Base-by-base conservation (phyloP, 176 grass and related monocot genomes). In the Paspalum vaginatum region DNA sequence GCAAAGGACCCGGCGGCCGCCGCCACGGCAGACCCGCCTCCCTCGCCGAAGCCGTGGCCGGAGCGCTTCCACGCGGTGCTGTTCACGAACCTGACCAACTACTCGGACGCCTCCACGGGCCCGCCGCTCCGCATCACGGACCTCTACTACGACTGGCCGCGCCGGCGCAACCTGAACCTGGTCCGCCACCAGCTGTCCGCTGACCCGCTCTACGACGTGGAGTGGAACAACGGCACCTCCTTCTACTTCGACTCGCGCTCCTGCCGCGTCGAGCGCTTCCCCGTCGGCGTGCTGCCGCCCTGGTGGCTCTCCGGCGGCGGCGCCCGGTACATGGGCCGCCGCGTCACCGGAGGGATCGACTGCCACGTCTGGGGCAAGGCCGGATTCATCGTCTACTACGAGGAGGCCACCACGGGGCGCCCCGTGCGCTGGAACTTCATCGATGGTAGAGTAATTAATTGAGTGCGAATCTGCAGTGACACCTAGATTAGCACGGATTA, bases 111-210 rank as follows among this genome's bases (percentile, higher is more conserved):
- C 7, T 63, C 42, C 4, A 79, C 39, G 70, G 69, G 81, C 53
- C 91, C 91, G 64, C 76, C 56, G 79, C 86, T 94, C 0, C 77
- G 79, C 10, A 24, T 91, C 10, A 63, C 49, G 18, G 89, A 86
- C 76, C 83, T 91, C 16, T 94, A 87, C 84, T 91, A 94, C 88
- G 91, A 97, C 84, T 97, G 87, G 91, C 91, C 89, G 16, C 57
- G 65, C 6, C 83, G 89, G 20, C 94, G 94, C 32, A 97, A 94
- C 84, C 86, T 97, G 46, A 91, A 94, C 84, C 78, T 91, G 39
- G 60, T 94, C 17, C 85, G 70, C 2, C 5, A 89, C 81, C 89
- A 97, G 87, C 87, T 94, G 5, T 78, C 85, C 0, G 11, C 44
- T 9, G 79, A 89, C 11, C 89, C 78, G 22, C 76, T 90, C 4